Base-by-base conservation (phyloP, 2,329 filamentous ascomycete species). In the Sarocladium kiliense region DNA sequence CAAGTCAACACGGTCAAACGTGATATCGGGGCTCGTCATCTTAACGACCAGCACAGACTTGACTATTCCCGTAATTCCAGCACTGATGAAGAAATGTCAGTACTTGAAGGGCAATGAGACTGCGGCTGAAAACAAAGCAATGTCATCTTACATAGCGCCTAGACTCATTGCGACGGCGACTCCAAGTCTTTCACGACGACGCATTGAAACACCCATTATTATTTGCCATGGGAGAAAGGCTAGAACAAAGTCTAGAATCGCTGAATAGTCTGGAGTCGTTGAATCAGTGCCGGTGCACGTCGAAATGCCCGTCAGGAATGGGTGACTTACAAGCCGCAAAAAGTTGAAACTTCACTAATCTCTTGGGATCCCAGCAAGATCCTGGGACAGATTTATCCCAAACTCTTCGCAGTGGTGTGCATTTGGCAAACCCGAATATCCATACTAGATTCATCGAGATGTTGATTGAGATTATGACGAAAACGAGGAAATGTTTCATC, bases 81-180 rank as follows among this genome's bases (percentile, higher is more conserved):
- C 68, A 57, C 68, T 70, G 21, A n/a, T n/a, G n/a, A n/a, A n/a
- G n/a, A n/a, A n/a, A n/a, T n/a, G n/a, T n/a, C n/a, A n/a, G n/a
- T n/a, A n/a, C n/a, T n/a, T n/a, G n/a, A n/a, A n/a, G n/a, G n/a
- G n/a, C n/a, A n/a, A n/a, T n/a, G n/a, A n/a, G n/a, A n/a, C n/a
- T n/a, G n/a, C n/a, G n/a, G n/a, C n/a, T 10, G 9, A 25, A 7
- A 25, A 25, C 6, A n/a, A 39, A 19, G 36, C 5, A n/a, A n/a
- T 10, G 36, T 6, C 1, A 26, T 18, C 65, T 62, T 47, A 70
- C 68, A 70, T 64, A 6, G 62, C 65, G 18, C 68, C 68, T 11
- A 71, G 53, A 50, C 68, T 71, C 68, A 71, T 71, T 6, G 68
- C 68, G 11, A 70, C 55, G 18, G 68, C 66, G 6, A 71, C 65